A percentile compares a stretch with the other conserved stretches of the same genome.
phyloP scores from a whole-genome alignment of 768 basidiomycete species.

The Fomitopsis pulvina region DNA sequence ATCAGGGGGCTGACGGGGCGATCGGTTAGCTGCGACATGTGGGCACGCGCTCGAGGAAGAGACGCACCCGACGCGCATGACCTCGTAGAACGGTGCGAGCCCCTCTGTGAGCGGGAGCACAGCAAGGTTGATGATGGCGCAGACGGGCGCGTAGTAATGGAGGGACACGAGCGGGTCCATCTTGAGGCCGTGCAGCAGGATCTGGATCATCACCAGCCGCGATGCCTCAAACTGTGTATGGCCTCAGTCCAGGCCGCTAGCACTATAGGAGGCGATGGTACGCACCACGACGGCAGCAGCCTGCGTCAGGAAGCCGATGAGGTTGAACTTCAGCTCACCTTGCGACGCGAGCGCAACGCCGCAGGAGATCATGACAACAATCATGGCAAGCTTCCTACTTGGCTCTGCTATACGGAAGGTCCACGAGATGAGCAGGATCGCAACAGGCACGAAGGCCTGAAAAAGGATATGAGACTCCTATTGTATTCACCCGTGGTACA shows the following conservation, averaged over 20 bases:
- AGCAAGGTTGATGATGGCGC: constrained; percentile 80
- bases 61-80: constrained; percentile 35
- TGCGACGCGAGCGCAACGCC: constrained; percentile 88
- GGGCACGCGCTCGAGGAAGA: neutral
- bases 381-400: constrained; percentile 68
- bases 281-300: constrained; percentile 78
- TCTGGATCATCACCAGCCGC: constrained; percentile 93
- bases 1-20: constrained; percentile 48
- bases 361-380: constrained; percentile 85
- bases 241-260: neutral
- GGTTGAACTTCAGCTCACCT: constrained; percentile 82
- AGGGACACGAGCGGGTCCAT: constrained; percentile 96
- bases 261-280: constrained; percentile 15
- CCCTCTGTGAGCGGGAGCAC: constrained; percentile 93
- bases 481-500: neutral
- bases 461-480: no score
- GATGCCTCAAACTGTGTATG: constrained; percentile 76
- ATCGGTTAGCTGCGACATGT: neutral
- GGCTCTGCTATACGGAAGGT: constrained; percentile 84
- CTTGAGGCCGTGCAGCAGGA: constrained; percentile 89
- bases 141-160: constrained; percentile 96
- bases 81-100: constrained; percentile 73
- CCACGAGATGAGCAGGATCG: constrained; percentile 93
- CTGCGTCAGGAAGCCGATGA: constrained; percentile 84
- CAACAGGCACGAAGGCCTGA: constrained; percentile 86